Conservation (phyloP, 2,329 filamentous ascomycete genomes). For the Pestalotiopsis sp. region DNA sequence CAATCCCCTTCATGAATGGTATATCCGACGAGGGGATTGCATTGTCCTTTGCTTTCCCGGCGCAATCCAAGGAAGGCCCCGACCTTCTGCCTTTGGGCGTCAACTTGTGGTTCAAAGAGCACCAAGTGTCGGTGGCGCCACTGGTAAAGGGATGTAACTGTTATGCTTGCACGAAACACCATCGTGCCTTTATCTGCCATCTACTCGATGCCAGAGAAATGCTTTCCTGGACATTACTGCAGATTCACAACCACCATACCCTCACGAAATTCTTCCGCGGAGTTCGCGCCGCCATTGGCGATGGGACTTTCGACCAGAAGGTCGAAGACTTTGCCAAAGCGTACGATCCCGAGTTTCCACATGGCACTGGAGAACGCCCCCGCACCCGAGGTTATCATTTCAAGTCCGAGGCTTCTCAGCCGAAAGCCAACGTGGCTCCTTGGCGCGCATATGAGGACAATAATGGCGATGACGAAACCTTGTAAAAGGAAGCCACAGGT, state of each 20-base stretch:
- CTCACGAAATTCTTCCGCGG: constrained; percentile 72
- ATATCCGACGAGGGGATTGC: constrained; percentile 85
- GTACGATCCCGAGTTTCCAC: constrained; percentile 73
- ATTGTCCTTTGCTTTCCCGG: constrained; percentile 74
- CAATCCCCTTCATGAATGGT: constrained; percentile 71
- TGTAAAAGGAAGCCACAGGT: constrained; percentile 46
- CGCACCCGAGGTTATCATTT: constrained; percentile 81
- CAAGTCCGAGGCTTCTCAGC: constrained; percentile 65
- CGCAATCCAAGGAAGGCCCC: constrained; percentile 26
- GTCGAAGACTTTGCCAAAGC: constrained; percentile 40
- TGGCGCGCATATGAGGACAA: constrained; percentile 58
- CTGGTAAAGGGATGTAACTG: constrained; percentile 68
- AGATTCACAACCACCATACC: constrained; percentile 84
- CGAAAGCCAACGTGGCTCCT: constrained; percentile 66
- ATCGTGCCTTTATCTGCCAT: constrained; percentile 85
- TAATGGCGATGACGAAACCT: constrained; percentile 31
- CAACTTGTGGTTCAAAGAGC: constrained; percentile 70
- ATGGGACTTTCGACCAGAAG: constrained; percentile 63
- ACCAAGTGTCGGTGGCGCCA: constrained; percentile 64
- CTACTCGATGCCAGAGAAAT: constrained; percentile 90
- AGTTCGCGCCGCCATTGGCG: constrained; percentile 65
- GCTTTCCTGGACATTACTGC: constrained; percentile 90
- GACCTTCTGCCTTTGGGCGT: constrained; percentile 60
- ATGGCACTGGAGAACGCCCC: constrained; percentile 75
- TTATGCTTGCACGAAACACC: constrained; percentile 81